Evolutionary conservation across 164 flowering plant species (phyloP).

Genomic region (Chloranthus sessilifolius): DNA sequence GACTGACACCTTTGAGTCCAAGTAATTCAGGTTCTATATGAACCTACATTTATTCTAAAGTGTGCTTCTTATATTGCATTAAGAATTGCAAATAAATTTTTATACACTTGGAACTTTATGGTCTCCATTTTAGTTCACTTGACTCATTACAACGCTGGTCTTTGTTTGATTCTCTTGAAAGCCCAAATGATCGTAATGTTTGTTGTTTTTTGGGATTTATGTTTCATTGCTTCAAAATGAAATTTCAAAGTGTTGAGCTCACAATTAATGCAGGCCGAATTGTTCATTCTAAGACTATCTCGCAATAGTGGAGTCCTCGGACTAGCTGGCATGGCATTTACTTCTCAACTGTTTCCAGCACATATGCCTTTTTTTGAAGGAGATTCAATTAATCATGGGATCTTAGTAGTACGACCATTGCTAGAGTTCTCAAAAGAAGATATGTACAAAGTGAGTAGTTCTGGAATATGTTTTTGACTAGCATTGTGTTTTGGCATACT

Average conservation of each 20-base stretch:
- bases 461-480: too few species aligned
- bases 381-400: slow-evolving; percentile 29
- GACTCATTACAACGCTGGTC: too few species aligned
- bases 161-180: too few species aligned
- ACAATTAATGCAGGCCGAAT: slow-evolving; percentile 67
- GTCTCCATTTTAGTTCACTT: too few species aligned
- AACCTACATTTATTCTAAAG: too few species aligned
- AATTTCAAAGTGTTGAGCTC: slow-evolving; percentile 1
- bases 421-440: slow-evolving; percentile 75
- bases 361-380: slow-evolving; percentile 21
- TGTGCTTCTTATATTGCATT: too few species aligned
- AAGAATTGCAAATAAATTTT: too few species aligned
- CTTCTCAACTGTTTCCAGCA: slow-evolving; percentile 55
- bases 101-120: too few species aligned
- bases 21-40: too few species aligned
- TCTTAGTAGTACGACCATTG: slow-evolving; percentile 72
- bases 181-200: too few species aligned
- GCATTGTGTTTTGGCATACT: too few species aligned
- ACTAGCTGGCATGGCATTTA: slow-evolving; percentile 88
- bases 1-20: too few species aligned
- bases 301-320: slow-evolving; percentile 91
- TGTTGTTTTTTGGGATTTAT: slow-evolving; percentile 3
- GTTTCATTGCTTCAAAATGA: neutral
- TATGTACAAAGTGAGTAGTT: slow-evolving; percentile 56
- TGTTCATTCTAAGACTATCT: slow-evolving; percentile 79